Conservation (phyloP, 306 rosid species). For the Cicer arietinum region DNA sequence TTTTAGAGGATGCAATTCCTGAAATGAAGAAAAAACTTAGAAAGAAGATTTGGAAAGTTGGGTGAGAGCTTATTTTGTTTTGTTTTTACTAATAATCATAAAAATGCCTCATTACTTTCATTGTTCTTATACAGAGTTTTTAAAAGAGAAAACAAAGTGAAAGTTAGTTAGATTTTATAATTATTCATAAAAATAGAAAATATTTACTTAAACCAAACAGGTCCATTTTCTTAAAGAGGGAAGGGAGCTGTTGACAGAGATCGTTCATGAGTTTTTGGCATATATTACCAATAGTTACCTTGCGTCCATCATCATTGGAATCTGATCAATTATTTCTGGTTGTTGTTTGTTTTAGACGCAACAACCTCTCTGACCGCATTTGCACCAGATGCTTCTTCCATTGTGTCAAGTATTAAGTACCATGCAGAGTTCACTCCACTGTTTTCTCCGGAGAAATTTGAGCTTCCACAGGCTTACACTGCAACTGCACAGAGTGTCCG, state of each 20-base stretch:
- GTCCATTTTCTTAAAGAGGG: not conserved
- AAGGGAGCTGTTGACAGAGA: slow-evolving; percentile 23
- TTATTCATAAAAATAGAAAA: not conserved
- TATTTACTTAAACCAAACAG: not conserved
- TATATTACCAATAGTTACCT: slow-evolving; percentile 28
- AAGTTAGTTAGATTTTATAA: not conserved
- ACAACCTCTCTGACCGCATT: slow-evolving; percentile 48
- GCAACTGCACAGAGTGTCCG: slow-evolving; percentile 97
- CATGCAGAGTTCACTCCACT: slow-evolving; percentile 92
- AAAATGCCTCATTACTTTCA: not conserved
- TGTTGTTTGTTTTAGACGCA: slow-evolving; percentile 56
- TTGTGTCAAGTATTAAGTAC: slow-evolving; percentile 86
- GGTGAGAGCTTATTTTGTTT: too few relatives aligned
- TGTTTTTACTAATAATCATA: not conserved
- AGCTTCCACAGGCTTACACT: slow-evolving; percentile 76
- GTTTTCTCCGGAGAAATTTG: slow-evolving; percentile 80
- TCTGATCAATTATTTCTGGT: slow-evolving; percentile 38
- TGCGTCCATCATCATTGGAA: slow-evolving; percentile 13
- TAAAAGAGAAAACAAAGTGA: not conserved
- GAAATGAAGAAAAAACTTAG: not conserved
- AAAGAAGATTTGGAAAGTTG: slow-evolving; percentile 10
- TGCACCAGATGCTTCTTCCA: slow-evolving; percentile 68
- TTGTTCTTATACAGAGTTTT: not conserved
- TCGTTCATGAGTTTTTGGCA: slow-evolving; percentile 19
- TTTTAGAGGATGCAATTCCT: too few relatives aligned